Percentiles rank a stretch among this genome's conserved stretches.
Evolutionary conservation across 768 basidiomycete species (phyloP).

Genomic region (Saitozyma sp.): DNA sequence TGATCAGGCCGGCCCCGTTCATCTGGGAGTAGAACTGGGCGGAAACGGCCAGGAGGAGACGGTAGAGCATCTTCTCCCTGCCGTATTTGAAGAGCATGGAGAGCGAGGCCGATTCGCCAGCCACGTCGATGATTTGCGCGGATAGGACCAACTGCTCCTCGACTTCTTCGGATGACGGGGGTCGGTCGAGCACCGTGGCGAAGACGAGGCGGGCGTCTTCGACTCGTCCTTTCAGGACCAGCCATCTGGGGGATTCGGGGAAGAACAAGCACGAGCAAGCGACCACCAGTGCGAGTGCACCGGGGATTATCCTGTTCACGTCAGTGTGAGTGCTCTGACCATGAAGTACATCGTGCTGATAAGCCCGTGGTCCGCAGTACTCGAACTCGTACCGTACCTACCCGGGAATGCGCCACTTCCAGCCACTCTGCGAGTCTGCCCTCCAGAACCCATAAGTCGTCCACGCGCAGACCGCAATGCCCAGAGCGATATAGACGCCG

Average conservation of each 20-base stretch:
- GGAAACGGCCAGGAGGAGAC: constrained; percentile 20
- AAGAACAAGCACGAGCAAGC: constrained; percentile 20
- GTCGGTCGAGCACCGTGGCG: constrained; percentile 18
- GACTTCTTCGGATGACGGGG: constrained; percentile 13
- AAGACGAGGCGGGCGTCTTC: constrained; percentile 24
- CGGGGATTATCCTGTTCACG: constrained; percentile 21
- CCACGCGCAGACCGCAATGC: constrained; percentile 24
- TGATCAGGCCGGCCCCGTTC: constrained; percentile 28
- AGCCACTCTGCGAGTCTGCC: not conserved
- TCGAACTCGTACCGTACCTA: constrained; percentile 10
- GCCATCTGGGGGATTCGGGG: constrained; percentile 49
- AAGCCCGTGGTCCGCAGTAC: not conserved
- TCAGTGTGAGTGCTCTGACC: not conserved
- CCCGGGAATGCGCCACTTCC: constrained; percentile 24
- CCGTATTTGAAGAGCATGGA: constrained; percentile 25
- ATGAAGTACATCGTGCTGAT: not conserved
- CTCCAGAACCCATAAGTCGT: constrained; percentile 23
- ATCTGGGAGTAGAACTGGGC: constrained; percentile 24
- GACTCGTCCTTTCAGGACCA: constrained; percentile 46
- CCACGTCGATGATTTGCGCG: constrained; percentile 11
- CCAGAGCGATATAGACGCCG: constrained; percentile 25
- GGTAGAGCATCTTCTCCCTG: constrained; percentile 26
- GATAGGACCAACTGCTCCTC: constrained; percentile 8
- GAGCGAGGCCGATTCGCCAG: constrained; percentile 21
- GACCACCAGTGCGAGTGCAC: constrained; percentile 25